Evolutionary conservation across 2,329 filamentous ascomycete genomes (phyloP), one percentile per base, ranked within the genome.

Genomic region (Fonsecaea pugnacius): DNA sequence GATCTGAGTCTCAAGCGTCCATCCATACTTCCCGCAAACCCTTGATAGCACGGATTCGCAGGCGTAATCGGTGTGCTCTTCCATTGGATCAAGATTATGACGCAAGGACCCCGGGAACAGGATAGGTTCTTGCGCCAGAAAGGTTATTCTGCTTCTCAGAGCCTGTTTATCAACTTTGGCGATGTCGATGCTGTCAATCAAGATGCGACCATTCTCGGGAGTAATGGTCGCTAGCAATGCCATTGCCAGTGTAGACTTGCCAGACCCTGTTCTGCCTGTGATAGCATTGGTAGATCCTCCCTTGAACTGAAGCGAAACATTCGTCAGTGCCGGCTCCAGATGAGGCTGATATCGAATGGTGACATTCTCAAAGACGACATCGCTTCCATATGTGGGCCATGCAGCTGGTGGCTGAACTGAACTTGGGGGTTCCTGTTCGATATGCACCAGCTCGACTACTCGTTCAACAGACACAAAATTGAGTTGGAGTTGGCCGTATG

Each of bases 401-500:
- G 85, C 85, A 0, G 89, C 87, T 0, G 91, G 90, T 0, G 91
- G 91, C 1, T 85, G 77, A 2, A 91, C 76, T 0, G 84, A 82
- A 1, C 91, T 92, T 0, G 79, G 82, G 0, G 86, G 80, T 74
- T 96, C 92, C 73, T 91, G 86, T 16, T 93, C 90, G 0, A 96
- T 84, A 64, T 91, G 85, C 1, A 95, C 82, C 0, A 96, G 83
- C 75, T 95, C 91, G 9, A 95, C 87, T 0, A 96, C 89, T 46
- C 92, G 86, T 77, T 96, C 92, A 0, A 96, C 91, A 0, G 90
- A 93, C 0, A 96, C 92, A 70, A 96, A 96, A 73, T 96, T 90
- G 85, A 96, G 92, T 74, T 96, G 92, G 1, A 96, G 82, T 72
- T 91, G 87, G 2, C 92, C 92, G 71, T 96, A 96, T 63, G 87